phyloP scores from a whole-genome alignment of 805 yeast genomes.

The Sugiyamaella mastotermitis region DNA sequence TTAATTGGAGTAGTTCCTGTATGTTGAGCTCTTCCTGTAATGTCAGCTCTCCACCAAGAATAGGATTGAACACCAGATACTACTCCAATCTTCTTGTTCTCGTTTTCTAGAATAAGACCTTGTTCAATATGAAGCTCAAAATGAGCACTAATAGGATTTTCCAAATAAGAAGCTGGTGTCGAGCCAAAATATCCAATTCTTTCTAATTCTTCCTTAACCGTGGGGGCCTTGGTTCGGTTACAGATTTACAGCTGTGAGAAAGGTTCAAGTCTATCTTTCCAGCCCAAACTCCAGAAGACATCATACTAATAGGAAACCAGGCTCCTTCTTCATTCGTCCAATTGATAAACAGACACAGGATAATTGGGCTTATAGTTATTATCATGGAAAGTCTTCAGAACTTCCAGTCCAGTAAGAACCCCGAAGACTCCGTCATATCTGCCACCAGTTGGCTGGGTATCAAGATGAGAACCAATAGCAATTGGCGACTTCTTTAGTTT shows the following conservation, averaged over 20 bases:
- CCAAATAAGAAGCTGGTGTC: constrained; percentile 39
- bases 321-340: constrained; percentile 82
- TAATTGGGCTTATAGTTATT: constrained; percentile 50
- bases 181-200: constrained; percentile 60
- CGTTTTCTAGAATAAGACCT: constrained; percentile 61
- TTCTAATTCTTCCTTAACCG: constrained; percentile 47
- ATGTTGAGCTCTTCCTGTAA: constrained; percentile 59
- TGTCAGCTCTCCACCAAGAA: constrained; percentile 49
- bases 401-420: constrained; percentile 60
- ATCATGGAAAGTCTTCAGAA: constrained; percentile 56
- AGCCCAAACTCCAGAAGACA: constrained; percentile 66
- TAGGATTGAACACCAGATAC: constrained; percentile 64
- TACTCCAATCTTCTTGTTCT: constrained; percentile 51
- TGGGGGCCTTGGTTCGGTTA: constrained; percentile 41
- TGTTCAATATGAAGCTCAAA: constrained; percentile 73
- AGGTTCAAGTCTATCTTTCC: constrained; percentile 41
- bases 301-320: constrained; percentile 57
- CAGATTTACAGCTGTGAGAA: constrained; percentile 45
- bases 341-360: constrained; percentile 55
- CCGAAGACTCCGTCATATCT: constrained; percentile 69
- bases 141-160: constrained; percentile 56
- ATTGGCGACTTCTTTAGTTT: constrained; percentile 44
- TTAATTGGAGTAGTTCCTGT: constrained; percentile 67
- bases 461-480: constrained; percentile 67
- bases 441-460: constrained; percentile 75